Evolutionary conservation across 148 eudicot genomes (phyloP), one percentile per base, ranked within the genome.

Genomic region (Linanthus parryae): DNA sequence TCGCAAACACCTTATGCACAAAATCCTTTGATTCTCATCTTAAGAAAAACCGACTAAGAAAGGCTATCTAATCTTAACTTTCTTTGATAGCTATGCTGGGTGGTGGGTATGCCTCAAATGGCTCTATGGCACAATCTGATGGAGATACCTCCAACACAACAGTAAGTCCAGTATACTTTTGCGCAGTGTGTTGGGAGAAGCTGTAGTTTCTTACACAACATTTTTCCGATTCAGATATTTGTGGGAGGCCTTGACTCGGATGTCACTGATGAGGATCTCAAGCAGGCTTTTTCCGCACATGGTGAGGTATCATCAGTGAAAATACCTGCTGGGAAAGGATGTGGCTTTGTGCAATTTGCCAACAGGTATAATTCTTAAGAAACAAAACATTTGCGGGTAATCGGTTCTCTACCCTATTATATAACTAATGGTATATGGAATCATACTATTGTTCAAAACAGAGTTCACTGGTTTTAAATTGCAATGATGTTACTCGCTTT

Each of bases 291-390:
- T 60, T 56, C 57, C 49, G 75, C 69, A 31, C 77, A 39, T 77
- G 87, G 87, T 5, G 75, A 81, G 48, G 72, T 81, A 42, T 41
- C 71, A 45, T 73, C 77, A 38, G 72, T 81, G 11, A 81, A 81
- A 68, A 81, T 81, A 41, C 87, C 87, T 14, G 42, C 62, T 39
- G 79, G 80, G 56, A 81, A 77, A 56, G 80, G 82, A 59, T 81
- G 87, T 61, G 87, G 83, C 56, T 81, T 81, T 59, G 87, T 81
- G 7, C 82, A 77, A 57, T 81, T 77, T 70, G 68, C 69, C 15
- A 62, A 65, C 68, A 73, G 87, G 87, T 81, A 59, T 38, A 14
- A 21, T 22, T 33, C 25, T 57, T 2, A 35, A 36, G 17, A 35
- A 37, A 8, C 17, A 3, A 0, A 17, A 29, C 7, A n/a, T 42